Conservation (phyloP, 2,329 filamentous ascomycete genomes). For the Zymoseptoria ardabiliae region DNA sequence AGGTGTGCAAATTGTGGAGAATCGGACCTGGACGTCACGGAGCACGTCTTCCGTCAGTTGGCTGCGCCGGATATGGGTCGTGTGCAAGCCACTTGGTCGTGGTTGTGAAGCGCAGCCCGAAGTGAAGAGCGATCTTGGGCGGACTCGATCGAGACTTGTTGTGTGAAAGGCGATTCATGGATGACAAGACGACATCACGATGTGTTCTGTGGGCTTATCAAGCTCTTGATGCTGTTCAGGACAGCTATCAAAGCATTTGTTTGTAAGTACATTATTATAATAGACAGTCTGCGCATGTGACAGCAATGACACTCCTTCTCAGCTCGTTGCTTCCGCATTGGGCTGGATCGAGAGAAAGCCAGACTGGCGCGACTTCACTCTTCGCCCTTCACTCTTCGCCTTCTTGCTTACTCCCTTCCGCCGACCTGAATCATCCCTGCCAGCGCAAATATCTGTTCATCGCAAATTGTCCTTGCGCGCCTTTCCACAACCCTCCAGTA, state of each 20-base stretch:
- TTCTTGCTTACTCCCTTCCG: background rate
- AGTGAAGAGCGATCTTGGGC: too few relatives aligned
- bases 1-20: background rate
- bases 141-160: too few relatives aligned
- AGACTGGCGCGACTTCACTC: background rate
- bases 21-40: background rate
- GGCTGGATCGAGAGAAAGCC: background rate
- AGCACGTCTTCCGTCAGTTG: background rate
- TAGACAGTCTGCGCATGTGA: background rate
- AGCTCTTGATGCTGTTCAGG: too few relatives aligned
- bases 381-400: background rate
- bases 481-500: background rate
- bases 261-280: background rate
- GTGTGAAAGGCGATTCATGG: too few relatives aligned
- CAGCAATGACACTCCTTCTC: background rate
- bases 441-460: background rate
- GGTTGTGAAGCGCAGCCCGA: background rate
- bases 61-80: background rate
- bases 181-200: too few relatives aligned
- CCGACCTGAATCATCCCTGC: background rate
- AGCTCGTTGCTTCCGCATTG: background rate
- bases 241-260: background rate
- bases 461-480: background rate
- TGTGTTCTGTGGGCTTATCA: too few relatives aligned
- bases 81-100: background rate